Evolutionary conservation across 2,329 filamentous ascomycete species (phyloP).

Genomic region (Fonsecaea pugnacius): DNA sequence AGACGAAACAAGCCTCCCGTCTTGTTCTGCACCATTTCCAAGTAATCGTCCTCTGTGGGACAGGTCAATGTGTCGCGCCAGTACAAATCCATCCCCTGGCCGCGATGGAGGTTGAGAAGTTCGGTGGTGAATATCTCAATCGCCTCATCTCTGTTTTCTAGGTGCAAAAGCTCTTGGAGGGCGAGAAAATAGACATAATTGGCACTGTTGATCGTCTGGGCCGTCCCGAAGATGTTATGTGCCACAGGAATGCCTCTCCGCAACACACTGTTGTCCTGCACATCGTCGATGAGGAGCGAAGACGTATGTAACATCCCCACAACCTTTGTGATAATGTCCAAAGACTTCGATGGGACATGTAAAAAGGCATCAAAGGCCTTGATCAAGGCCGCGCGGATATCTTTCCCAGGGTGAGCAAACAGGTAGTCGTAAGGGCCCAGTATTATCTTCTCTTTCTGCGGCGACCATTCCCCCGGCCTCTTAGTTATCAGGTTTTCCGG

Average conservation of each 20-base stretch:
- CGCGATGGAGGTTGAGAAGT: constrained; percentile 52
- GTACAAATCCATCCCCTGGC: constrained; percentile 56
- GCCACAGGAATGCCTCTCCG: constrained; percentile 55
- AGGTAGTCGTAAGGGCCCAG: constrained; percentile 53
- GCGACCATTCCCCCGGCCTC: constrained; percentile 33
- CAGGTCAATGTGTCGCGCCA: constrained; percentile 53
- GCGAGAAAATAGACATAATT: constrained; percentile 56
- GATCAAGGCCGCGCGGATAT: constrained; percentile 51
- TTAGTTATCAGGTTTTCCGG: constrained; percentile 23
- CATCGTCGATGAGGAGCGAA: constrained; percentile 55
- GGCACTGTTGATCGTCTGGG: constrained; percentile 58
- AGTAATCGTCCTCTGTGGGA: constrained; percentile 53
- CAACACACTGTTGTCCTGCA: constrained; percentile 55
- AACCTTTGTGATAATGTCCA: constrained; percentile 50
- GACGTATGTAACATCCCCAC: constrained; percentile 53
- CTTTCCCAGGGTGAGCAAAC: constrained; percentile 51
- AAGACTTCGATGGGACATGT: constrained; percentile 47
- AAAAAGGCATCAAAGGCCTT: constrained; percentile 52
- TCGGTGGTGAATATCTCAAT: constrained; percentile 53
- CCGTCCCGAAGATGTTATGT: constrained; percentile 55
- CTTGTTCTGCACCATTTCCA: constrained; percentile 56
- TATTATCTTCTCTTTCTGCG: constrained; percentile 49
- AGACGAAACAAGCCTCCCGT: constrained; percentile 55
- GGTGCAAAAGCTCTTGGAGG: constrained; percentile 48
- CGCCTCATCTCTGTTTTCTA: constrained; percentile 45